Conservation (phyloP, 306 rosid genomes). For the Quercus ilex region DNA sequence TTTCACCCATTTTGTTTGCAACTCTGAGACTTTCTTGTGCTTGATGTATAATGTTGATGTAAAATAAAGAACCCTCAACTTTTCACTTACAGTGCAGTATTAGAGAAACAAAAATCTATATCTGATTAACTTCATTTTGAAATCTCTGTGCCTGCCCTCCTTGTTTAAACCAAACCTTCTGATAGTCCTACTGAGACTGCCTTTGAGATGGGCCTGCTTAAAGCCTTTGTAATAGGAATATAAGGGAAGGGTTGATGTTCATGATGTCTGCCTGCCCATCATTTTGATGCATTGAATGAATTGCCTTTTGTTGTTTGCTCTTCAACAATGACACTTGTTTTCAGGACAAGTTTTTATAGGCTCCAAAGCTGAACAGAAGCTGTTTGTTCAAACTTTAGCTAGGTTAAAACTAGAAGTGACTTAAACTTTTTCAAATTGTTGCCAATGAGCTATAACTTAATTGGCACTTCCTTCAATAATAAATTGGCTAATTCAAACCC, state of each 20-base stretch:
- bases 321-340: neutral
- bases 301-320: neutral
- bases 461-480: no score
- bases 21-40: neutral
- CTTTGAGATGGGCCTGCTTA: neutral
- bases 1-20: neutral
- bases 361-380: neutral
- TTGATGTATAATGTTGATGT: neutral
- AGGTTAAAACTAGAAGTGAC: neutral
- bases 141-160: neutral
- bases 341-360: neutral
- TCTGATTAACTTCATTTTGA: neutral
- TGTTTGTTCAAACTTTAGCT: neutral
- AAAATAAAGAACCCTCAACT: neutral
- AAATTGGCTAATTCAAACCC: no score
- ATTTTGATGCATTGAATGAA: neutral
- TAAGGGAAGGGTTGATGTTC: neutral
- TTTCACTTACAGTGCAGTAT: neutral
- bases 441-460: no score
- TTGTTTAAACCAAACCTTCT: neutral
- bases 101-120: neutral
- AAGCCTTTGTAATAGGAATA: neutral
- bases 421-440: neutral
- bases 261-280: neutral
- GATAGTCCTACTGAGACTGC: neutral